Conservation (phyloP, 2,329 filamentous ascomycete genomes). For the Stemphylium lycopersici region DNA sequence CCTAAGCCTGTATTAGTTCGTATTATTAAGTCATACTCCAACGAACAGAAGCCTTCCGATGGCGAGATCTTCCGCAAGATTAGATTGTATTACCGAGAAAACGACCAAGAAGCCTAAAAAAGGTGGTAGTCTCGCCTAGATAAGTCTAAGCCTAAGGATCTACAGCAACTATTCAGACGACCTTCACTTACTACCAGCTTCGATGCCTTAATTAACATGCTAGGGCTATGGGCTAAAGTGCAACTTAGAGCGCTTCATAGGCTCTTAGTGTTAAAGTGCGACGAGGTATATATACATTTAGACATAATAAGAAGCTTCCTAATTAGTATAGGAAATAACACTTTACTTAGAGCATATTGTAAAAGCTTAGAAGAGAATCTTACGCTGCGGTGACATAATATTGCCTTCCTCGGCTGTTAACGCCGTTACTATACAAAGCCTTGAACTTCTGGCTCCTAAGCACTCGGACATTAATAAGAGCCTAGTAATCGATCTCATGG, state of each 20-base stretch:
- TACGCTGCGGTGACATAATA: constrained; percentile 7
- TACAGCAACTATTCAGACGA: constrained; percentile 22
- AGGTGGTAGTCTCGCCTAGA: constrained; percentile 25
- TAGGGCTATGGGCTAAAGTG: constrained; percentile 24
- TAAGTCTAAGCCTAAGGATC: constrained; percentile 27
- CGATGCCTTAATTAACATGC: constrained; percentile 24
- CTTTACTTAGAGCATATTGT: constrained; percentile 19
- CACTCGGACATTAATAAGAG: constrained; percentile 11
- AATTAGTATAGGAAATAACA: constrained; percentile 20
- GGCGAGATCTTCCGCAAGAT: constrained; percentile 31
- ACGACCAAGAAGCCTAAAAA: constrained; percentile 16
- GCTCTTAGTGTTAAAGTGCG: constrained; percentile 26
- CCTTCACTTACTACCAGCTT: constrained; percentile 18
- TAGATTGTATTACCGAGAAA: constrained; percentile 17
- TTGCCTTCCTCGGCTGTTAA: constrained; percentile 13
- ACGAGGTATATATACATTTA: constrained; percentile 18
- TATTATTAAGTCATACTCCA: constrained; percentile 7
- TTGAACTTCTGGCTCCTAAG: constrained; percentile 15
- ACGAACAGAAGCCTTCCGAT: constrained; percentile 26
- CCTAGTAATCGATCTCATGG: constrained; percentile 9
- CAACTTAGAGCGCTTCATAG: constrained; percentile 27
- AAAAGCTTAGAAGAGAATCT: constrained; percentile 13
- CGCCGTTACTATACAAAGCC: constrained; percentile 9
- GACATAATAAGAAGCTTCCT: neutral
- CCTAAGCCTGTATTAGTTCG: constrained; percentile 6